Evolutionary conservation across 495 filamentous ascomycete genomes (phyloP).

Genomic region (Neurospora terricola): DNA sequence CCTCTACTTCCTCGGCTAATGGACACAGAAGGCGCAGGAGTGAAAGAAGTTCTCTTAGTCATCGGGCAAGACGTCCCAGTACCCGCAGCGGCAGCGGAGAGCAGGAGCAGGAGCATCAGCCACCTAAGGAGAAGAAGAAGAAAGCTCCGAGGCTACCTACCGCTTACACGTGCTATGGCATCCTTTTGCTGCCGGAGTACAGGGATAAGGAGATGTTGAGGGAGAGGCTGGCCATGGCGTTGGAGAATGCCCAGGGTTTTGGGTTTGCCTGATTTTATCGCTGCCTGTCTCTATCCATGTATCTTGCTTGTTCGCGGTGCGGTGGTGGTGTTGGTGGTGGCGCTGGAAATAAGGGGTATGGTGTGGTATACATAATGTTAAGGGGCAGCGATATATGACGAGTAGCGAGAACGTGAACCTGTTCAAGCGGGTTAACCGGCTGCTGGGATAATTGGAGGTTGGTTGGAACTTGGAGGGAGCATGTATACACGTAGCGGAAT

Average conservation of each 20-base stretch:
- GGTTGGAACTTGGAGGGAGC: background rate
- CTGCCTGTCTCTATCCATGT: background rate
- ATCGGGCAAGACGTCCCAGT: background rate
- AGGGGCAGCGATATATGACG: background rate
- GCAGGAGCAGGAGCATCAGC: background rate
- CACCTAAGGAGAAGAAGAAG: constrained; percentile 19
- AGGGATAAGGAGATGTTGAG: constrained; percentile 53
- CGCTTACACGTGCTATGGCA: constrained; percentile 82
- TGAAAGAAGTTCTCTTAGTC: background rate
- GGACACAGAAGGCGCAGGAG: background rate
- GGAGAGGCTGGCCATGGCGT: constrained; percentile 65
- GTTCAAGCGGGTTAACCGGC: background rate
- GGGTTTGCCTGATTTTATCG: constrained; percentile 44
- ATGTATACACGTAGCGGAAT: background rate
- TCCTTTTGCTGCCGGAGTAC: constrained; percentile 78
- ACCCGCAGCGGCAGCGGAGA: background rate
- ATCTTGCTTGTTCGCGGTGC: too few relatives aligned
- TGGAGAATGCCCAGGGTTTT: constrained; percentile 92
- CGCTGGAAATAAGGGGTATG: background rate
- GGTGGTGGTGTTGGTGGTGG: background rate
- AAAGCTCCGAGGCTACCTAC: constrained; percentile 52
- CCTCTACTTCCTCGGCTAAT: background rate
- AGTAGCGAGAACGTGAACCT: background rate
- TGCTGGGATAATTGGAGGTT: background rate
- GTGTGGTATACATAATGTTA: background rate